Percentiles rank a stretch among this genome's conserved stretches.
phyloP scores from a whole-genome alignment of 164 flowering plant species.

The Echeveria elegans region DNA sequence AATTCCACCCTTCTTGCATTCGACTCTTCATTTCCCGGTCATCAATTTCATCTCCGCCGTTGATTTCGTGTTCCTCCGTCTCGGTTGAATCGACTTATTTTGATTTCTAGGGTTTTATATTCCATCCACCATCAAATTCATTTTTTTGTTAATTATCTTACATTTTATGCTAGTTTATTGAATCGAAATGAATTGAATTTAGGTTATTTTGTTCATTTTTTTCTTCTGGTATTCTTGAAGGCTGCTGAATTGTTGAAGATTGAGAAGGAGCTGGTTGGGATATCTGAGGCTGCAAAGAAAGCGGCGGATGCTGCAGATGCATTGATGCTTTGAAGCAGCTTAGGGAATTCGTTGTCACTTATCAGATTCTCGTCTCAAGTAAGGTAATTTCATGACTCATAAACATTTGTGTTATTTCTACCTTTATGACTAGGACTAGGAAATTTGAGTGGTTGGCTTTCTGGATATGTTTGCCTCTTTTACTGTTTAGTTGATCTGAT shows the following conservation, averaged over 20 bases:
- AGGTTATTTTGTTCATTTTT: no score
- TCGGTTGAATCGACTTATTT: neutral
- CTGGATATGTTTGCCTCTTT: no score
- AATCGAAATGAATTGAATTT: no score
- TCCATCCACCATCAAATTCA: no score
- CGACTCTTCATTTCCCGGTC: neutral
- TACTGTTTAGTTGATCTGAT: no score
- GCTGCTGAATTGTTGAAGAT: slow-evolving; percentile 14
- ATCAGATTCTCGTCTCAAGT: slow-evolving; percentile 56
- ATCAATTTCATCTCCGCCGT: neutral
- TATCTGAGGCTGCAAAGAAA: slow-evolving; percentile 70
- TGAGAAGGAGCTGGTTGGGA: slow-evolving; percentile 71
- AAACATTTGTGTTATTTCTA: neutral
- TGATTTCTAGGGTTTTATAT: neutral
- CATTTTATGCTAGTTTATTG: no score
- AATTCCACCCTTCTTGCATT: neutral
- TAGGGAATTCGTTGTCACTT: slow-evolving; percentile 55
- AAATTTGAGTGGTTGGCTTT: no score
- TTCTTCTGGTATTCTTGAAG: no score
- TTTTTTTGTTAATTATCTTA: no score
- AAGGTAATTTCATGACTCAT: slow-evolving; percentile 45
- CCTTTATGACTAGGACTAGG: no score
- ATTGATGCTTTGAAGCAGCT: slow-evolving; percentile 57
- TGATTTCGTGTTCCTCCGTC: neutral
- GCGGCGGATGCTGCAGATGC: slow-evolving; percentile 71